Base-by-base conservation (phyloP, 805 yeast species). In the Pichia californica region DNA sequence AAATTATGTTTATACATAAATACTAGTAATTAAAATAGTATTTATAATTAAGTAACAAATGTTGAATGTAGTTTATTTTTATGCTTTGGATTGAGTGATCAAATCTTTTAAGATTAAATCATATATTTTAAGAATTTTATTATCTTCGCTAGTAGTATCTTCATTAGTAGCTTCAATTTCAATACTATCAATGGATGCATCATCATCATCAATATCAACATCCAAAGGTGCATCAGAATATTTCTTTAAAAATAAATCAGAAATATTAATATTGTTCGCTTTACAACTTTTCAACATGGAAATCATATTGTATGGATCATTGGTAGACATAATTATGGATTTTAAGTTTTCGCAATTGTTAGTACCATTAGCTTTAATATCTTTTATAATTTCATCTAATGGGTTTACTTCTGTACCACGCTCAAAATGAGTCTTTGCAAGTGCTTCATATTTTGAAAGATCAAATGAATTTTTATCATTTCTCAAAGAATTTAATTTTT, bases 51-150 rank as follows among this genome's bases (percentile, higher is more conserved):
- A 20, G 16, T 25, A 27, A 19, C 8, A 35, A 30, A 16, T 9
- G 11, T 18, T n/a, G 13, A 26, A 34, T 13, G n/a, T 23, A 18
- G 13, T 20, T 34, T n/a, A 8, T 14, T 16, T 20, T 7, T 25
- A 29, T 7, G 14, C 8, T 32, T 23, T 38, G 13, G 36, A 33
- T 20, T 40, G 45, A 20, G 43, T 43, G 9, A 53, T 50, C 28
- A 58, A 40, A 32, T 60, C 60, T 10, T 45, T 47, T 28, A 60
- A 43, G 28, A 59, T 54, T 3, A 46, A 44, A 42, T 60, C 61
- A 35, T 59, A 59, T 15, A 55, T 52, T 37, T 48, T 37, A 18
- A 44, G 21, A 23, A 51, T 40, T 13, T 44, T 45, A 1, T 19
- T 21, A 23, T 48, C 38, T 1, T 36, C 49, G n/a, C n/a, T 4